phyloP scores from a whole-genome alignment of 1,284 basidiomycete species.

The Apiotrichum gracile region DNA sequence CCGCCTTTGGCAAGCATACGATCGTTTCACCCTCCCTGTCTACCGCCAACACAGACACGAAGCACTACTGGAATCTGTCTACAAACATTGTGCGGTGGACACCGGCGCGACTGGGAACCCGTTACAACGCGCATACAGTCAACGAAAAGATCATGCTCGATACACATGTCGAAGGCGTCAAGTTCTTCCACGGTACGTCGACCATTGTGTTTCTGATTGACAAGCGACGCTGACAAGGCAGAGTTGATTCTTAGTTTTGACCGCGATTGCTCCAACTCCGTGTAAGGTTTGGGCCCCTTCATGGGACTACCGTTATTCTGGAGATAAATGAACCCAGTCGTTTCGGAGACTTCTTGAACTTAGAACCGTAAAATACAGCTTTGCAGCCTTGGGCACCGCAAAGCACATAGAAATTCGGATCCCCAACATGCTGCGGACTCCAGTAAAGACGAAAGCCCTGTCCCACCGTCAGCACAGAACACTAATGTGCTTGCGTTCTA shows the following conservation, averaged over 20 bases:
- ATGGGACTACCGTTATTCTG: too few species aligned
- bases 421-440: too few species aligned
- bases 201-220: rapidly evolving
- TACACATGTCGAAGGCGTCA: slow-evolving; percentile 9
- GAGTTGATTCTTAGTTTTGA: not conserved
- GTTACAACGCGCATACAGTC: slow-evolving; percentile 6
- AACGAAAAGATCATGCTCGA: slow-evolving; percentile 12
- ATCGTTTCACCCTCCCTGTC: slow-evolving; percentile 51
- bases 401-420: too few species aligned
- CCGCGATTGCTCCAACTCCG: too few species aligned
- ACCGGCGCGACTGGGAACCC: slow-evolving; percentile 7
- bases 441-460: too few species aligned
- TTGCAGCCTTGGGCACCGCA: too few species aligned
- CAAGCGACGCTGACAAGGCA: not conserved
- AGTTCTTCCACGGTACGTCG: slow-evolving; percentile 13
- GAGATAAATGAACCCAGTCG: too few species aligned
- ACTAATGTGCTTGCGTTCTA: too few species aligned
- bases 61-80: slow-evolving; percentile 44
- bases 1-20: slow-evolving; percentile 45
- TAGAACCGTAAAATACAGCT: too few species aligned
- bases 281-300: too few species aligned
- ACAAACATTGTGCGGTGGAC: slow-evolving; percentile 11
- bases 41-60: slow-evolving; percentile 50
- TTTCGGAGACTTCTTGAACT: too few species aligned
- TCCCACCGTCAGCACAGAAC: too few species aligned